phyloP scores from a whole-genome alignment of 768 basidiomycete genomes.

The Gymnopilus dilepis region DNA sequence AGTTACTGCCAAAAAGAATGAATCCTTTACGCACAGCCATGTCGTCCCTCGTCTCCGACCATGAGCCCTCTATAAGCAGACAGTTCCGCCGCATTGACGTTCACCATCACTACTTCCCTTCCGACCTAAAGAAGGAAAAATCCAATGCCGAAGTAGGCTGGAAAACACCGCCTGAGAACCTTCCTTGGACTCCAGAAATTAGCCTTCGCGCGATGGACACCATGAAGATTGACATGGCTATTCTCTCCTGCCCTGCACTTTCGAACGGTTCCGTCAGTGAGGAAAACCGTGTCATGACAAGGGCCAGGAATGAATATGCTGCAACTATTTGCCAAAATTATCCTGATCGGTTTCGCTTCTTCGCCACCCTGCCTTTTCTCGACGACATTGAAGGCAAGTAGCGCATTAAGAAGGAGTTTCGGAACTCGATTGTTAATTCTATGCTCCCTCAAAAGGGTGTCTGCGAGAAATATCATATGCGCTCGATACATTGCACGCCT shows the following conservation, averaged over 20 bases:
- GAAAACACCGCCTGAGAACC: slow-evolving; percentile 63
- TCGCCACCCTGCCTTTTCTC: slow-evolving; percentile 67
- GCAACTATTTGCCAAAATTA: slow-evolving; percentile 52
- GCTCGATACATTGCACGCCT: slow-evolving; percentile 63
- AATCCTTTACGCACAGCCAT: not conserved
- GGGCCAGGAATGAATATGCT: slow-evolving; percentile 53
- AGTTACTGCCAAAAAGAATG: too few relatives aligned
- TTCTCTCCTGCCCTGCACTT: slow-evolving; percentile 71
- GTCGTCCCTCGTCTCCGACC: not conserved
- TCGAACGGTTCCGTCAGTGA: slow-evolving; percentile 41
- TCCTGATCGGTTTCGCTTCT: slow-evolving; percentile 69
- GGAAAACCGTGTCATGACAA: slow-evolving; percentile 46
- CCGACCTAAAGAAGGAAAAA: slow-evolving; percentile 51
- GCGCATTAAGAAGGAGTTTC: not conserved
- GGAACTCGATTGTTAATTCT: not conserved
- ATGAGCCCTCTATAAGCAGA: not conserved
- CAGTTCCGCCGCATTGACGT: slow-evolving; percentile 56
- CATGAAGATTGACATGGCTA: slow-evolving; percentile 58
- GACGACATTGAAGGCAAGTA: slow-evolving; percentile 62
- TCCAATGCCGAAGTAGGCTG: slow-evolving; percentile 58
- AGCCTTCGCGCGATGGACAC: slow-evolving; percentile 70
- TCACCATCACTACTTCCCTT: slow-evolving; percentile 80
- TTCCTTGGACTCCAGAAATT: slow-evolving; percentile 66
- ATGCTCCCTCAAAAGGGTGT: slow-evolving; percentile 44
- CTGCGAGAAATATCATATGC: slow-evolving; percentile 65